Evolutionary conservation across 495 filamentous ascomycete species (phyloP).

Genomic region (Neurospora sp.): DNA sequence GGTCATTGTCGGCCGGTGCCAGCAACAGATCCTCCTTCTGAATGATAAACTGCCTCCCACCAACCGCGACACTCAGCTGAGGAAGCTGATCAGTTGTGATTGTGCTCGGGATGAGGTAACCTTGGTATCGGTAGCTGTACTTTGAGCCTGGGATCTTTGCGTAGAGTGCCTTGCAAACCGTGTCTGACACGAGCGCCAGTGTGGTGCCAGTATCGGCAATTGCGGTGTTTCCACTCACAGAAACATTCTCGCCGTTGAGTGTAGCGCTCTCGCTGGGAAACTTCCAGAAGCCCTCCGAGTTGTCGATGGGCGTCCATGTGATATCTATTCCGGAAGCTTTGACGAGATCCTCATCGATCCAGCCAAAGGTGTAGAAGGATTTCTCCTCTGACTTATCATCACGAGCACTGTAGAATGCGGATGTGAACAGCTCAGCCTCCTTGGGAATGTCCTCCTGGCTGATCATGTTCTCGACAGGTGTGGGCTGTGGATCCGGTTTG

Average conservation of each 20-base stretch:
- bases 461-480: slow-evolving; percentile 71
- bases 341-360: slow-evolving; percentile 56
- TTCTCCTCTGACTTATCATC: slow-evolving; percentile 38
- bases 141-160: slow-evolving; percentile 54
- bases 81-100: slow-evolving; percentile 52
- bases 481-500: slow-evolving; percentile 46
- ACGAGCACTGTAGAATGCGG: slow-evolving; percentile 55
- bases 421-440: slow-evolving; percentile 59
- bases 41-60: slow-evolving; percentile 52
- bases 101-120: slow-evolving; percentile 53
- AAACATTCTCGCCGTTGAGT: slow-evolving; percentile 49
- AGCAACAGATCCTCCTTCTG: slow-evolving; percentile 67
- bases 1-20: slow-evolving; percentile 43
- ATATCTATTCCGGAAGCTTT: slow-evolving; percentile 41
- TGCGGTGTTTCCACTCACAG: slow-evolving; percentile 55
- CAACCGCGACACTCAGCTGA: slow-evolving; percentile 56
- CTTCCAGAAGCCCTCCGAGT: slow-evolving; percentile 62
- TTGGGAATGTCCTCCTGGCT: slow-evolving; percentile 52
- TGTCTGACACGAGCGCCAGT: slow-evolving; percentile 58
- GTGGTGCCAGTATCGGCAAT: slow-evolving; percentile 76
- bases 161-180: slow-evolving; percentile 57
- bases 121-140: slow-evolving; percentile 55
- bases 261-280: slow-evolving; percentile 51
- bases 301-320: slow-evolving; percentile 56
- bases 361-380: slow-evolving; percentile 75